Conservation (phyloP, 2,329 filamentous ascomycete species). For the Coniochaeta sp. region DNA sequence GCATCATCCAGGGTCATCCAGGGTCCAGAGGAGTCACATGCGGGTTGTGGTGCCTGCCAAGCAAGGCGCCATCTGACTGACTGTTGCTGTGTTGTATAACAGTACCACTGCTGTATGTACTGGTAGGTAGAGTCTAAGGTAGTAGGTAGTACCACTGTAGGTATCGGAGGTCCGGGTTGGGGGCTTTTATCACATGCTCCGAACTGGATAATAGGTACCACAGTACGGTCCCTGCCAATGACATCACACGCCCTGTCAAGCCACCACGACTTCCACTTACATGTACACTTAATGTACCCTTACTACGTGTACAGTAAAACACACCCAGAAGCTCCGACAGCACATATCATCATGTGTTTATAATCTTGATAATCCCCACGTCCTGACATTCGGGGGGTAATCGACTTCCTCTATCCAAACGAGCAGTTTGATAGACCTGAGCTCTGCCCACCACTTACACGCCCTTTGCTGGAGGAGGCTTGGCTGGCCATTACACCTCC, state of each 20-base stretch:
- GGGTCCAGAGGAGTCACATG: too few relatives aligned
- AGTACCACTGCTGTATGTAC: too few relatives aligned
- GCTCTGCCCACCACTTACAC: slow-evolving; percentile 3
- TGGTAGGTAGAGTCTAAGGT: too few relatives aligned
- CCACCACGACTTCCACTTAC: background rate
- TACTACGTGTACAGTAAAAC: too few relatives aligned
- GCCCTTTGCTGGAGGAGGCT: background rate
- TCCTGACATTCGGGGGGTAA: background rate
- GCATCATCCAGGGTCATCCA: too few relatives aligned
- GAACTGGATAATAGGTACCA: background rate
- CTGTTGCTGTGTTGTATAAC: too few relatives aligned
- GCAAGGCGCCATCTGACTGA: too few relatives aligned
- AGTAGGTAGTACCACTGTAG: too few relatives aligned
- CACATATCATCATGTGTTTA: background rate
- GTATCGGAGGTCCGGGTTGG: too few relatives aligned
- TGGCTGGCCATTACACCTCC: background rate
- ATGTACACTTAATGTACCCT: too few relatives aligned
- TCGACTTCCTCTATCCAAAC: background rate
- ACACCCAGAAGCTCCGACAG: background rate
- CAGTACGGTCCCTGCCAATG: slow-evolving; percentile 1
- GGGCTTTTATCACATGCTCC: background rate
- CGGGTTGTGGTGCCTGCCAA: background rate
- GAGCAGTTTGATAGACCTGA: too few relatives aligned
- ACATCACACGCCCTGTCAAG: slow-evolving; percentile 9
- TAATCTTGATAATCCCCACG: too few relatives aligned